Evolutionary conservation across 2,329 filamentous ascomycete genomes (phyloP).

Genomic region (Colletotrichum sublineola): DNA sequence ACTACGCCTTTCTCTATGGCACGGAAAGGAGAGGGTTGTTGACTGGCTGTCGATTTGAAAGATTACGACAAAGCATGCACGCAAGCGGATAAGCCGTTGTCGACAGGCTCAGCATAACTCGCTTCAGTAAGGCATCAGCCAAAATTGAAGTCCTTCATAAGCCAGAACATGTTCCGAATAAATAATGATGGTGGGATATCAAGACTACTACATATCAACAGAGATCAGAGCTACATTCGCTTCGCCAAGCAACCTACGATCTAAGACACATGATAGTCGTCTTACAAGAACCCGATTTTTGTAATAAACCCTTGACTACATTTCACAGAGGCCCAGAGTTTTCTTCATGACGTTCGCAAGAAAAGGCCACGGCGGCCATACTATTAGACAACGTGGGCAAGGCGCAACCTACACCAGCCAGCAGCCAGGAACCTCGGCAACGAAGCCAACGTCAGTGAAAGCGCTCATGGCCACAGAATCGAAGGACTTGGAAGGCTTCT

Average conservation of each 20-base stretch:
- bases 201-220: neutral
- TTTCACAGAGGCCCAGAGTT: too few relatives aligned
- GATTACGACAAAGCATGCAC: neutral
- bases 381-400: neutral
- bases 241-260: neutral
- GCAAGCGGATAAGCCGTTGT: neutral
- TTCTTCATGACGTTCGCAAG: neutral
- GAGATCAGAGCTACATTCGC: neutral
- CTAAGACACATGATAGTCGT: too few relatives aligned
- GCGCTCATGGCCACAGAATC: neutral
- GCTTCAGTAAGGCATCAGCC: neutral
- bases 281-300: too few relatives aligned
- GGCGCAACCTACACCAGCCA: neutral
- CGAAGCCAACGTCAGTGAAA: neutral
- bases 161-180: neutral
- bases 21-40: too few relatives aligned
- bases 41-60: neutral
- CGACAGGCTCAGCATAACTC: too few relatives aligned
- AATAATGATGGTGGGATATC: neutral
- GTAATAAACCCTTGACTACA: neutral
- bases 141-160: neutral
- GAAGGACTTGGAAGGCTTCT: conserved; percentile 24
- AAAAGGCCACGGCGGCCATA: neutral
- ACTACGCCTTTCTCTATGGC: neutral
- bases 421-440: neutral